Base-by-base conservation (phyloP, 2,329 filamentous ascomycete genomes). In the Xylariaceae sp. region DNA sequence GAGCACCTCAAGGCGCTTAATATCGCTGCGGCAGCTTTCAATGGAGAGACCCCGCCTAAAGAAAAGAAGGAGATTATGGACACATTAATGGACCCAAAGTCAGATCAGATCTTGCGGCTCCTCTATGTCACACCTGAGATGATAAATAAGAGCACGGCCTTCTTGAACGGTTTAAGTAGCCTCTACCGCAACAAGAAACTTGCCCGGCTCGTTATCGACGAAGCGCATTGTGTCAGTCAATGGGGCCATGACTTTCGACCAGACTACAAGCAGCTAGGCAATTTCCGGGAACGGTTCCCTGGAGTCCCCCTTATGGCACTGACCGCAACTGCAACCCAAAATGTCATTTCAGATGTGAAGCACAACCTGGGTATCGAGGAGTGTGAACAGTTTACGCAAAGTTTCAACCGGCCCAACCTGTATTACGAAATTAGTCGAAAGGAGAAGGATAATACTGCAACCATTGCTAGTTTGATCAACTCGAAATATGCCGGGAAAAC, bases 161-260 rank as follows among this genome's bases (percentile, higher is more conserved):
- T 98, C 73, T 78, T 87, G 56, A 82, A 80, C 48, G 83, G 81
- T 2, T 80, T 99, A 61, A 76, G 84, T 48, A 79, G 78, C 2
- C 79, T 99, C n/a, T 83, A 96, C 72, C 74, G 75, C 12, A 86
- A 86, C 47, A 79, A 82, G 3, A 90, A 88, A 66, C 85, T 99
- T 49, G 94, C 96, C 14, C 87, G 95, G 23, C 86, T 99, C 45
- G 95, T 99, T 50, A 96, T 99, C 61, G 95, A 99, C 66, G 96
- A 99, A 76, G 95, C 95, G n/a, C 95, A 99, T 73, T 99, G 95
- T 73, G 94, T 99, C 23, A 98, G 95, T 73, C 93, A 99, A 78
- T 99, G 95, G 95, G 95, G 95, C 1, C 95, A 99, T 67, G 95
- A 99, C 73, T 99, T 99, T 71, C 87, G 96, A 41, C 94, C 93